A percentile compares a stretch with the other conserved stretches of the same genome.
These are phyloP conservation scores for Epithemia pelagica DNA, from an alignment of 108 stramenopile genomes.

Conservation along the genomic window DNA sequence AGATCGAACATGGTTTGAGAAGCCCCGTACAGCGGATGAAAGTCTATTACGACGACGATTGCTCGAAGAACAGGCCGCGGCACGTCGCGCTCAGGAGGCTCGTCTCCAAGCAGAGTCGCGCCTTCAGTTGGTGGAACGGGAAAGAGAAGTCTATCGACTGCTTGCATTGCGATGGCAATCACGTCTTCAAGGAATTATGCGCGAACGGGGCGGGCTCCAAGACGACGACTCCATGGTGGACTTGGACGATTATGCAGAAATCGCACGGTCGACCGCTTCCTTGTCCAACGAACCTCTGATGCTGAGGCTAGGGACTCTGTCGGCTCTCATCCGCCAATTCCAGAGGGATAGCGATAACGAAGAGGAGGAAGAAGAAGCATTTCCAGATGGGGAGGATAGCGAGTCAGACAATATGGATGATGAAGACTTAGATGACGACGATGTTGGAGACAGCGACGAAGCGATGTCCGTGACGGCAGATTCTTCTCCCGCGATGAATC, in stretches of 20 bases:
- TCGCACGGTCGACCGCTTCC: slow-evolving; percentile 18
- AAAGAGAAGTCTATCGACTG: slow-evolving; percentile 46
- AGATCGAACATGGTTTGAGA: slow-evolving; percentile 75
- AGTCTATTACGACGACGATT: slow-evolving; percentile 55
- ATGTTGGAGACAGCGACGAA: background rate
- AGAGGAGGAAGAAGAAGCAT: slow-evolving; percentile 19
- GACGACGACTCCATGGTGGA: slow-evolving; percentile 6
- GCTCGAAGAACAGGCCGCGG: slow-evolving; percentile 54
- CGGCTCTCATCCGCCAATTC: background rate
- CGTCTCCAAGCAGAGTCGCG: slow-evolving; percentile 44
- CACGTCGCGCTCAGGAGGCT: slow-evolving; percentile 43
- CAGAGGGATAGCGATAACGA: slow-evolving; percentile 22
- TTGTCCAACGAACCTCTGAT: slow-evolving; percentile 9
- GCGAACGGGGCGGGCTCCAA: slow-evolving; percentile 13
- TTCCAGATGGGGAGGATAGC: slow-evolving; percentile 25
- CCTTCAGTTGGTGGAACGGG: slow-evolving; percentile 27
- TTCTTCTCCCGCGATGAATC: background rate
- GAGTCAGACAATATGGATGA: slow-evolving; percentile 34
- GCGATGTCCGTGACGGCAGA: background rate
- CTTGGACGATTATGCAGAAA: slow-evolving; percentile 23
- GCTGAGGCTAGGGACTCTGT: background rate
- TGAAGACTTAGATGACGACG: slow-evolving; percentile 7
- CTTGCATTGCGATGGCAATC: slow-evolving; percentile 61
- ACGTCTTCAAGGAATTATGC: slow-evolving; percentile 37
- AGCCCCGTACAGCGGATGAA: slow-evolving; percentile 40